Conservation (phyloP, 108 stramenopile species). For the Cyclostephanos invisitatus region DNA sequence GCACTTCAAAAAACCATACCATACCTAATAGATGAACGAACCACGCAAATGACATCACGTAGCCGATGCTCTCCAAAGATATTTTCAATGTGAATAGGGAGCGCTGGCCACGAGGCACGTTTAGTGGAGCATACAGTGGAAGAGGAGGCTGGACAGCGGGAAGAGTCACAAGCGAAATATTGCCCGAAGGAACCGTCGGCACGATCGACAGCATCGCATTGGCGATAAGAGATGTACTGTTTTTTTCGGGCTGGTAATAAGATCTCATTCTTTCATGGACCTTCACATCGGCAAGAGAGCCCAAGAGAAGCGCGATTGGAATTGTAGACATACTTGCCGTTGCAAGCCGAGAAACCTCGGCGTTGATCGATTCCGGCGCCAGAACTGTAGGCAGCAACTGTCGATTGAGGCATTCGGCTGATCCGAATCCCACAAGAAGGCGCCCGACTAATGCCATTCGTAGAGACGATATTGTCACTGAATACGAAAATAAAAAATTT, state of each 20-base stretch:
- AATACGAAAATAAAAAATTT: slow-evolving; percentile 37
- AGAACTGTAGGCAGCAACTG: slow-evolving; percentile 24
- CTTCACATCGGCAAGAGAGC: slow-evolving; percentile 32
- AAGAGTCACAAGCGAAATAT: background rate
- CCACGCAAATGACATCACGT: slow-evolving; percentile 39
- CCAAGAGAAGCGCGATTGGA: slow-evolving; percentile 27
- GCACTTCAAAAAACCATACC: slow-evolving; percentile 36
- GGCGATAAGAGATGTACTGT: slow-evolving; percentile 1
- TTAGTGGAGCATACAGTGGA: slow-evolving; percentile 11
- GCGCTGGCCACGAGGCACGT: slow-evolving; percentile 25
- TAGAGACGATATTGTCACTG: slow-evolving; percentile 17
- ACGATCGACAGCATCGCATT: background rate
- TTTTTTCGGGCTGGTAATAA: background rate
- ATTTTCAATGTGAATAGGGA: slow-evolving; percentile 34
- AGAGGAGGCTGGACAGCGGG: slow-evolving; percentile 4
- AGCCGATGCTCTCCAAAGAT: slow-evolving; percentile 31
- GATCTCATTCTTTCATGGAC: slow-evolving; percentile 12
- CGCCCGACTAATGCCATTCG: slow-evolving; percentile 42
- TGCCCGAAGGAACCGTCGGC: background rate
- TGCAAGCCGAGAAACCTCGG: slow-evolving; percentile 29
- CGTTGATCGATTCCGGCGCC: slow-evolving; percentile 23
- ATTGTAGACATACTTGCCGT: slow-evolving; percentile 22
- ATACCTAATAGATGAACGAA: slow-evolving; percentile 36
- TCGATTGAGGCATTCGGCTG: slow-evolving; percentile 34
- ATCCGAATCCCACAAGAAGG: slow-evolving; percentile 43